phyloP scores from a whole-genome alignment of 441 rosid species.

The Cnidoscolus chayamansa region DNA sequence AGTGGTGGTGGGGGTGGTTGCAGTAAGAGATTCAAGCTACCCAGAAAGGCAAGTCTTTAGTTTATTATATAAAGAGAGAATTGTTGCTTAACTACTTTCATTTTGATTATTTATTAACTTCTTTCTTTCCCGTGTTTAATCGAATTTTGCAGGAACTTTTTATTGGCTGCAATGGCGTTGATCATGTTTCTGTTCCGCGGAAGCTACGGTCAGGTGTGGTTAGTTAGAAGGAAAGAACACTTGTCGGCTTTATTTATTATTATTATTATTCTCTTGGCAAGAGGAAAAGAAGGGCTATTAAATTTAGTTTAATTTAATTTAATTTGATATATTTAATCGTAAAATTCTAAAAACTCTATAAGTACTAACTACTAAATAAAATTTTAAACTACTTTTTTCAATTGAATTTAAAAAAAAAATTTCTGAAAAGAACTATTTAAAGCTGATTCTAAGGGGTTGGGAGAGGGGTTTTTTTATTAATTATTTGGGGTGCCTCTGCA shows the following conservation, averaged over 20 bases:
- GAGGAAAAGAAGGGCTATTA: neutral
- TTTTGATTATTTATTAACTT: neutral
- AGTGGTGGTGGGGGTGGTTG: constrained; percentile 20
- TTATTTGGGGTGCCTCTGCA: constrained; percentile 18
- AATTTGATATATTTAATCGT: too few relatives aligned
- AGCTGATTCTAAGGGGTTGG: neutral
- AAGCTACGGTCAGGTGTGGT: constrained; percentile 90
- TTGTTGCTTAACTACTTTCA: neutral
- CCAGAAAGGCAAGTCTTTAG: constrained; percentile 44
- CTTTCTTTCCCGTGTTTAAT: neutral
- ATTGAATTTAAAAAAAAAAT: too few relatives aligned
- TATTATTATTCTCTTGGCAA: neutral
- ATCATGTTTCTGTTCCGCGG: constrained; percentile 82
- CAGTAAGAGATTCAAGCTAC: constrained; percentile 47
- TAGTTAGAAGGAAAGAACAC: constrained; percentile 18
- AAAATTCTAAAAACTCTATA: too few relatives aligned
- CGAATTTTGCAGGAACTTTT: constrained; percentile 36
- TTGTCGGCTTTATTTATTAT: neutral
- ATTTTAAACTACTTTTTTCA: too few relatives aligned
- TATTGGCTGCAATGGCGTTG: constrained; percentile 52
- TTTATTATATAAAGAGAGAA: neutral
- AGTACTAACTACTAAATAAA: too few relatives aligned
- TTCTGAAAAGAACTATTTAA: too few relatives aligned
- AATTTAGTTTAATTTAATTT: too few relatives aligned
- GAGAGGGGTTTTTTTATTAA: constrained; percentile 1